Base-by-base conservation (phyloP, 768 basidiomycete species). In the Termitomyces heimii region DNA sequence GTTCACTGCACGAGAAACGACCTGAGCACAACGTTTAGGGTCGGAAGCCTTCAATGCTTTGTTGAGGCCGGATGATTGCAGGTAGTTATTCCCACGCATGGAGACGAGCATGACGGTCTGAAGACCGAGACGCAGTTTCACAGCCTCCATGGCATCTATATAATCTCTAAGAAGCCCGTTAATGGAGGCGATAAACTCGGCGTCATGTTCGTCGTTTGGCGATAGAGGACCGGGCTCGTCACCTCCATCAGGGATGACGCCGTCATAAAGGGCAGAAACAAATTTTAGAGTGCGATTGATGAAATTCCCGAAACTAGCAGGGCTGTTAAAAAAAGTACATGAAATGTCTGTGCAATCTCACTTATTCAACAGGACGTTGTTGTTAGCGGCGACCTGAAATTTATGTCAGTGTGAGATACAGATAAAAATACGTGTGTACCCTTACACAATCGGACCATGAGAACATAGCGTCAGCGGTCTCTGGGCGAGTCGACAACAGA, bases 231-330 rank as follows among this genome's bases (percentile, higher is more conserved):
- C 91, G 8, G 82, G 79, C 20, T 74, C 73, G 60, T 92, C 89
- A 18, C 76, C 79, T 39, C 89, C 81, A 51, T 95, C 92, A 0
- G 96, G 94, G 37, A 98, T 78, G 43, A 88, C 72, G 49, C 89
- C 73, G 53, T 85, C 81, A 67, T 88, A 96, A 67, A 93, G 92
- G 5, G 91, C 88, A 6, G 88, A 82, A 31, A 94, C 82, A 68
- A 99, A 99, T 71, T 98, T 98, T 68, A 98, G 77, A 18, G 84
- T 79, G 28, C 97, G 89, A 71, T 99, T 99, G 62, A 98, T 90
- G 65, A 97, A 98, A 76, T 99, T 99, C 44, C 97, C 97, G 64
- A 99, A 90, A 74, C 92, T 93, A 54, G 24, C 40, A 22, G 18
- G 42, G 43, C 31, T n/a, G 37, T 54, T 31, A 22, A 26, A 39